Base-by-base conservation (phyloP, 345 rosid species). In the Citrus australasica region DNA sequence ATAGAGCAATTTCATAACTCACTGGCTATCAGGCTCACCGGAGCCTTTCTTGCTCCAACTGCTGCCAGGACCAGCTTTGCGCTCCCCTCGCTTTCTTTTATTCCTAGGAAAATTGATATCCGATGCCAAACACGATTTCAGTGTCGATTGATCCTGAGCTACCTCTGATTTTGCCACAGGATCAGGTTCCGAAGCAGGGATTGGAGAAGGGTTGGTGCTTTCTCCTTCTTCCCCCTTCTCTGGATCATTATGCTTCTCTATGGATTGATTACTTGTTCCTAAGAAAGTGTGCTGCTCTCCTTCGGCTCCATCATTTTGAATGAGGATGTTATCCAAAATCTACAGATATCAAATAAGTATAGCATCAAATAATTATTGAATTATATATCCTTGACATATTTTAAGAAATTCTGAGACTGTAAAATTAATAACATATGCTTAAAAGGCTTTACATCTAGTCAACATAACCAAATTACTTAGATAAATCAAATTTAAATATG, bases 51-150 rank as follows among this genome's bases (percentile, higher is more conserved):
- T 91, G 84, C 81, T 90, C 97, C 98, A 94, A 75, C 90, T 84
- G 74, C 89, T 84, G 74, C 81, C 87, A 2, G 90, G 80, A 80
- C 94, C 88, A 53, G 92, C 92, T 85, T 87, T 94, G 62, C 98
- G 89, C 48, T 94, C 98, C 40, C 90, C 98, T 80, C 99, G 88
- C 76, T 90, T 94, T 81, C 98, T 90, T 81, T 96, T 96, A 87
- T 88, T 94, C 82, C 82, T 87, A 0, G 97, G 97, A 78, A 94
- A 82, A 75, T 87, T 82, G 77, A 90, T 71, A 63, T 94, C 97
- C 5, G 94, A 80, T 51, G 92, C 93, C 75, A 96, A 85, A 85
- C 92, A 90, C 70, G 97, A 87, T 80, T 89, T 84, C 25, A 92
- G 89, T 81, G 85, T 85, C 21, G 91, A 83, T 35, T 86, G 87